Conservation (phyloP, 164 flowering plant genomes). For the Protea cynaroides region DNA sequence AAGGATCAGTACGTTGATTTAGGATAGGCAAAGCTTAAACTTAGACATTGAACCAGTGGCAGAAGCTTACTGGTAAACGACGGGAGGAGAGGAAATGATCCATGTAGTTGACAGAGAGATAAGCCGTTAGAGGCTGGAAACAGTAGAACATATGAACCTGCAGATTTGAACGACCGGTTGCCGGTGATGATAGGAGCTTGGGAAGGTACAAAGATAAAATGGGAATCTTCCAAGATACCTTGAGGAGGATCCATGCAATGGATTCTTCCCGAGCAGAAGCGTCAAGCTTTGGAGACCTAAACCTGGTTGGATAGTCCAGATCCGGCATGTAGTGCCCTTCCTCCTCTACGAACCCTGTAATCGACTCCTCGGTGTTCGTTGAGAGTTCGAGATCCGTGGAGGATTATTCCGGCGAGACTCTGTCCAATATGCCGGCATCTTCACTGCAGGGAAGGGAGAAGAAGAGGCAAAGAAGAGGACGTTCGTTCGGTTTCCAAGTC, state of each 20-base stretch:
- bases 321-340: constrained; percentile 63
- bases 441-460: constrained; percentile 72
- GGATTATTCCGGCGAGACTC: constrained; percentile 34
- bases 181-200: too few species aligned
- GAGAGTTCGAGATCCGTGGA: constrained; percentile 37
- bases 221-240: constrained; percentile 37
- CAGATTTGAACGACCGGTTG: too few species aligned
- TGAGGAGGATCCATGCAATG: constrained; percentile 92
- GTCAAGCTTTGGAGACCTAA: constrained; percentile 51
- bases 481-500: too few species aligned
- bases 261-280: constrained; percentile 59
- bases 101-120: constrained; percentile 84
- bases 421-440: constrained; percentile 46
- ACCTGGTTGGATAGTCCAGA: constrained; percentile 40
- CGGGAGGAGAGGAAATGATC: constrained; percentile 75
- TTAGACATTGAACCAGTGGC: too few species aligned
- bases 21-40: too few species aligned
- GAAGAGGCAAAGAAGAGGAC: too few species aligned
- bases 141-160: constrained; percentile 68
- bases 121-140: constrained; percentile 87
- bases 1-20: too few species aligned
- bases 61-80: constrained; percentile 74
- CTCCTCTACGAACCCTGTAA: constrained; percentile 50
- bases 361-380: constrained; percentile 44
- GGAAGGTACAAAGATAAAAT: neutral